Evolutionary conservation across 2,329 filamentous ascomycete species (phyloP).

Genomic region (Biscogniauxia marginata): DNA sequence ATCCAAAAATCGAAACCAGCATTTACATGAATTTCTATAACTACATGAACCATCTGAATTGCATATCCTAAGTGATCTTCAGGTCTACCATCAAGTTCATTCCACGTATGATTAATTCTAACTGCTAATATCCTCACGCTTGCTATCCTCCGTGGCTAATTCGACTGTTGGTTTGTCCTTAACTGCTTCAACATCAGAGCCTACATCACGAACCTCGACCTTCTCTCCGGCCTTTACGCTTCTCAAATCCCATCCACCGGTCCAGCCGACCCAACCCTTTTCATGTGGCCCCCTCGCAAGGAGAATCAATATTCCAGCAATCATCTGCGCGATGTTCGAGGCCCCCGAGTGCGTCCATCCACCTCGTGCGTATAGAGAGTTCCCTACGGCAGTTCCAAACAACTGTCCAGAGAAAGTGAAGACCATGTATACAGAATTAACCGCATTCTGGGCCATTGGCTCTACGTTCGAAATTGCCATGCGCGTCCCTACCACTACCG

Average conservation of each 20-base stretch:
- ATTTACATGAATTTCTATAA: not conserved
- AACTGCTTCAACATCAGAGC: constrained; percentile 13
- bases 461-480: constrained; percentile 32
- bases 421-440: constrained; percentile 38
- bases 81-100: not conserved
- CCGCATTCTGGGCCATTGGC: constrained; percentile 34
- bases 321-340: constrained; percentile 31
- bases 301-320: constrained; percentile 24
- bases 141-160: constrained; percentile 8
- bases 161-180: not conserved
- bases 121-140: not conserved
- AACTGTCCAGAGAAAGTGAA: constrained; percentile 34
- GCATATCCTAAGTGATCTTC: not conserved
- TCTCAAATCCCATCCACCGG: constrained; percentile 30
- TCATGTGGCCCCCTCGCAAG: constrained; percentile 29
- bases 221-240: constrained; percentile 13
- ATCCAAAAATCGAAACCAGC: not conserved
- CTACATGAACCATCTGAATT: not conserved
- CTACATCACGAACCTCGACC: not conserved
- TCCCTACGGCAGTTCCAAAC: constrained; percentile 33
- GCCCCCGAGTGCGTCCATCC: constrained; percentile 34
- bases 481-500: constrained; percentile 31
- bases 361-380: constrained; percentile 31
- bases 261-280: constrained; percentile 33
- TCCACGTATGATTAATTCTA: too few species aligned